Conservation (phyloP, 75 land plant genomes). For the Pinus taeda region DNA sequence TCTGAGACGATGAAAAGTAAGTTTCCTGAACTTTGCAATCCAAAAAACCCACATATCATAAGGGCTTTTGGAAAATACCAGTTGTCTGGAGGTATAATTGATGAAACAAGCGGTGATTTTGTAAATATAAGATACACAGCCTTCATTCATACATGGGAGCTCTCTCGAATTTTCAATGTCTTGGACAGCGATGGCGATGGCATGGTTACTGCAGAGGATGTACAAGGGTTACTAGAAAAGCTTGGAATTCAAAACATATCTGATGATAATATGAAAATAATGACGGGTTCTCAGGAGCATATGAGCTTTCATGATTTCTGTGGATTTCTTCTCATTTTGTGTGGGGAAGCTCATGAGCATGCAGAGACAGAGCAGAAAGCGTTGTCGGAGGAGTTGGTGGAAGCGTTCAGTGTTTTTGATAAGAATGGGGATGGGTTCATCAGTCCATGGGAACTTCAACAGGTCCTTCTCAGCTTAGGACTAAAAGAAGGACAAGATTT, state of each 20-base stretch:
- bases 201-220: background rate
- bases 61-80: background rate
- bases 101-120: background rate
- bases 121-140: background rate
- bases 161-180: background rate
- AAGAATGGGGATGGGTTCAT: conserved; percentile 31
- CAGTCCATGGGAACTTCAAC: conserved; percentile 20
- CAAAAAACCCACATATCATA: background rate
- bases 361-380: conserved; percentile 16
- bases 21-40: background rate
- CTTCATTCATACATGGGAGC: background rate
- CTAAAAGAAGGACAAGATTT: conserved; percentile 18
- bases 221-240: background rate
- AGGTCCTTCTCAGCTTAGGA: conserved; percentile 18
- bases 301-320: conserved; percentile 1
- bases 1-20: background rate
- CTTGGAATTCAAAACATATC: background rate
- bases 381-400: conserved; percentile 11
- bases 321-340: background rate
- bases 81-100: background rate
- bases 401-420: conserved; percentile 32
- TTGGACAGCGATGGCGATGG: conserved; percentile 2
- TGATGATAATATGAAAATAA: conserved; percentile 5
- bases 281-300: background rate
- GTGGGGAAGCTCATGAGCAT: background rate